These are phyloP conservation scores for Lodderomyces oxycetoniae DNA, from an alignment of 1,139 yeast species.

Conservation along the genomic window DNA sequence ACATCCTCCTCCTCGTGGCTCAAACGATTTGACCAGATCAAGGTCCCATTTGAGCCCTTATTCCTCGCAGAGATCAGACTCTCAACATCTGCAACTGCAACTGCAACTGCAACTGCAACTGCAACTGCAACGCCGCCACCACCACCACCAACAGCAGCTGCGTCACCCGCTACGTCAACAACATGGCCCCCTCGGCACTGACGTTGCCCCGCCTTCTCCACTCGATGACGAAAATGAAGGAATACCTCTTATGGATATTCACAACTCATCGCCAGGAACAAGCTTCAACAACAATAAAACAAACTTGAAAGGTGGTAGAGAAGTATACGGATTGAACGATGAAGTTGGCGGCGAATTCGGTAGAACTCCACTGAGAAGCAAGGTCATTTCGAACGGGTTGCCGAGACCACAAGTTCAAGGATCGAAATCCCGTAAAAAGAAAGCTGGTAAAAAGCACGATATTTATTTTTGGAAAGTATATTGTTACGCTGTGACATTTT, in stretches of 20 bases:
- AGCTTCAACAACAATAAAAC: conserved; percentile 2
- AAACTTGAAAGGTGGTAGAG: conserved; percentile 41
- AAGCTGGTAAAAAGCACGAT: conserved; percentile 19
- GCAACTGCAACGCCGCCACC: too few species aligned
- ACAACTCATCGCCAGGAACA: conserved; percentile 13
- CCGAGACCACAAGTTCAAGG: conserved; percentile 8
- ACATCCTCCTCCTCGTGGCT: conserved; percentile 50
- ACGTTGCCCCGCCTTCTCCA: too few species aligned
- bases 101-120: not conserved
- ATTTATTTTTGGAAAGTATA: conserved; percentile 76
- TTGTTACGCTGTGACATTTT: conserved; percentile 76
- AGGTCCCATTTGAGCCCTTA: conserved; percentile 11
- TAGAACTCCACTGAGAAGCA: conserved; percentile 24
- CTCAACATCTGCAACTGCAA: conserved; percentile 4
- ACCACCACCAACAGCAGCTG: too few species aligned
- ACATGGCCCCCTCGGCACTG: too few species aligned
- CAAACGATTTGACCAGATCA: conserved; percentile 13
- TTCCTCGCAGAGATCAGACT: conserved; percentile 3
- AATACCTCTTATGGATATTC: conserved; percentile 44
- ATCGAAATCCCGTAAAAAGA: conserved; percentile 10
- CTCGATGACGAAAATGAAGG: conserved; percentile 32
- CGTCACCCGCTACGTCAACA: too few species aligned
- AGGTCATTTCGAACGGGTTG: conserved; percentile 22
- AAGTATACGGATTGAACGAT: conserved; percentile 58
- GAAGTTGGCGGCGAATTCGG: conserved; percentile 33